phyloP scores from a whole-genome alignment of 805 yeast genomes.

The Spathaspora boniae region DNA sequence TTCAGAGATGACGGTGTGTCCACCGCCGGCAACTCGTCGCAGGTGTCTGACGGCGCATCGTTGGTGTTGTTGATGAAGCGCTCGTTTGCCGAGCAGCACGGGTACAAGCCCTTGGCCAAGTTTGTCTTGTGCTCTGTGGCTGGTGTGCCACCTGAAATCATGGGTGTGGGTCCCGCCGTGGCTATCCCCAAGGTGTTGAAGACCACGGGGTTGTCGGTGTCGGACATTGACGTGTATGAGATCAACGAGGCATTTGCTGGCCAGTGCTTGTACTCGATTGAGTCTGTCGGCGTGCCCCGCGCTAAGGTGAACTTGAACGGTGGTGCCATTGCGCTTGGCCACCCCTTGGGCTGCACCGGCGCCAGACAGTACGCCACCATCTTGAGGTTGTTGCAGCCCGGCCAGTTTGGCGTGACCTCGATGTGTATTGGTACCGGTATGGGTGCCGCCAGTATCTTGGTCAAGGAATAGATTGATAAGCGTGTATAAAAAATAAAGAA shows the following conservation, averaged over 20 bases:
- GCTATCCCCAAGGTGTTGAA: conserved; percentile 85
- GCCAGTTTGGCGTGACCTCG: conserved; percentile 84
- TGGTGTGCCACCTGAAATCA: conserved; percentile 95
- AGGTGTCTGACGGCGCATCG: conserved; percentile 94
- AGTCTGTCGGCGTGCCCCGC: conserved; percentile 58
- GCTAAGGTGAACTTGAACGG: conserved; percentile 78
- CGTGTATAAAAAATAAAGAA: neutral
- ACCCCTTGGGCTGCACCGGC: conserved; percentile 67
- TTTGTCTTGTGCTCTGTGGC: conserved; percentile 74
- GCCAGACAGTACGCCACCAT: conserved; percentile 91
- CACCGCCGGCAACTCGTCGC: conserved; percentile 96
- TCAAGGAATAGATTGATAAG: conserved; percentile 55
- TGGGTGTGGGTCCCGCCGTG: conserved; percentile 97
- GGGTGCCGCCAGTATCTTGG: conserved; percentile 92
- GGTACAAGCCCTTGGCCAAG: conserved; percentile 73
- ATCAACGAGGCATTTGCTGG: conserved; percentile 97
- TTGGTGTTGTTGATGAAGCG: conserved; percentile 82
- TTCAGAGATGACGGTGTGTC: conserved; percentile 81
- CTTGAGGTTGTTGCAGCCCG: conserved; percentile 71
- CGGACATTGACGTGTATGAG: conserved; percentile 76
- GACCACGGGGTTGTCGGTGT: conserved; percentile 53
- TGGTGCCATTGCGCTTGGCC: conserved; percentile 96
- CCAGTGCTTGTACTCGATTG: conserved; percentile 77
- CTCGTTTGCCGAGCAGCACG: conserved; percentile 71
- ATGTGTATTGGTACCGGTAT: conserved; percentile 99